Percentiles rank a stretch among this genome's conserved stretches.
phyloP scores from a whole-genome alignment of 257 asterid species.

The Solanum commersonii region DNA sequence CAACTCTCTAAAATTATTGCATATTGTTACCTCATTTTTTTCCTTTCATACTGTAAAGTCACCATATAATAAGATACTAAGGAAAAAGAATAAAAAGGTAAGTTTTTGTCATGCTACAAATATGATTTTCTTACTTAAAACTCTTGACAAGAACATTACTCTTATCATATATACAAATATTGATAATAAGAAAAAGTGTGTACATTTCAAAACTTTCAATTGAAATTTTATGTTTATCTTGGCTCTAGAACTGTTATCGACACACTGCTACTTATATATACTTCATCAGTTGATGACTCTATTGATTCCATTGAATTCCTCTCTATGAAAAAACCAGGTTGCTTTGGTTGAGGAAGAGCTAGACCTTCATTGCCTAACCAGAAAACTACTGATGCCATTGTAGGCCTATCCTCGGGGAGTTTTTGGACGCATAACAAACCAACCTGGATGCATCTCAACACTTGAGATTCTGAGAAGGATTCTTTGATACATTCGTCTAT shows the following conservation, averaged over 20 bases:
- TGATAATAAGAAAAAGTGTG: background rate
- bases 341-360: slow-evolving; percentile 7
- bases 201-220: background rate
- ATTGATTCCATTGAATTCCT: background rate
- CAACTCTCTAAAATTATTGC: background rate
- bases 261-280: background rate
- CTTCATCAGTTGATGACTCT: background rate
- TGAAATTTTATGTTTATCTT: background rate
- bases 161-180: background rate
- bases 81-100: background rate
- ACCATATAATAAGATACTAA: background rate
- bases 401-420: slow-evolving; percentile 12
- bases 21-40: background rate
- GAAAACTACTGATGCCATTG: slow-evolving; percentile 4
- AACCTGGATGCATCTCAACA: slow-evolving; percentile 4
- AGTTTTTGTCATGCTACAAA: background rate
- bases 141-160: background rate
- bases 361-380: slow-evolving; percentile 5
- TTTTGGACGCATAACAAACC: slow-evolving; percentile 13
- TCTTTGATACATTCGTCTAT: background rate
- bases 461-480: background rate
- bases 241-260: background rate
- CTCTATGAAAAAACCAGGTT: slow-evolving; percentile 5
- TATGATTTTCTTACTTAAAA: background rate
- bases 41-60: background rate